A percentile compares a stretch with the other conserved stretches of the same genome.
Evolutionary conservation across 106 monocot species (phyloP).

Genomic region (Dactylorhiza incarnata): DNA sequence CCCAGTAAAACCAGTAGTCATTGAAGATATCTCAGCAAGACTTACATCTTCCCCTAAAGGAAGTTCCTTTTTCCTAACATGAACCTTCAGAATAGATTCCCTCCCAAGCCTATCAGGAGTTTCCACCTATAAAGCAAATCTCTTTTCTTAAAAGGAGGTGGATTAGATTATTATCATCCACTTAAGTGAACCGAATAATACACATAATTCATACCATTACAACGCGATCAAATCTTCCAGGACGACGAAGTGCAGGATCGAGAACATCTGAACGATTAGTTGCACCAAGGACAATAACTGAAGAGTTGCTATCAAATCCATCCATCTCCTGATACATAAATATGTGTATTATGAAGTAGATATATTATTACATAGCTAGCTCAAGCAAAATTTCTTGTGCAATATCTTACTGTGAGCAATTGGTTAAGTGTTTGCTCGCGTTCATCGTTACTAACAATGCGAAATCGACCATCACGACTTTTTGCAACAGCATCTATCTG

Average conservation of each 20-base stretch:
- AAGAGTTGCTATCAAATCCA: slow-evolving; percentile 95
- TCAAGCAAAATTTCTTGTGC: background rate
- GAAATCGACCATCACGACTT: slow-evolving; percentile 94
- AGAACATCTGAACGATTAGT: slow-evolving; percentile 95
- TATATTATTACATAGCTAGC: background rate
- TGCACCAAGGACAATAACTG: slow-evolving; percentile 96
- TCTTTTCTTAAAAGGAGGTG: background rate
- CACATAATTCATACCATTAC: slow-evolving; percentile 61
- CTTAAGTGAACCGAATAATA: background rate
- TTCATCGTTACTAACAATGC: slow-evolving; percentile 98
- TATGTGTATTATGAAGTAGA: background rate
- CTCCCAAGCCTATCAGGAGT: slow-evolving; percentile 92
- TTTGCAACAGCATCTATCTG: slow-evolving; percentile 99
- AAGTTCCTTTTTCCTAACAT: slow-evolving; percentile 80
- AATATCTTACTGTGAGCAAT: slow-evolving; percentile 72
- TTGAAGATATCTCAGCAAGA: slow-evolving; percentile 76
- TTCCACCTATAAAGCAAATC: slow-evolving; percentile 57
- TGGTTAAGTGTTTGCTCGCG: slow-evolving; percentile 98
- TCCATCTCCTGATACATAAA: slow-evolving; percentile 81
- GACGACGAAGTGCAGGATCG: slow-evolving; percentile 97
- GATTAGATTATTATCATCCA: background rate
- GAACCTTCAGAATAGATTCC: slow-evolving; percentile 89
- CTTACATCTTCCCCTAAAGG: slow-evolving; percentile 79
- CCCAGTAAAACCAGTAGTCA: slow-evolving; percentile 99
- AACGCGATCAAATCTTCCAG: slow-evolving; percentile 97